These are phyloP conservation scores for Erythrophleum fordii DNA, from an alignment of 306 rosid genomes.

Conservation along the genomic window DNA sequence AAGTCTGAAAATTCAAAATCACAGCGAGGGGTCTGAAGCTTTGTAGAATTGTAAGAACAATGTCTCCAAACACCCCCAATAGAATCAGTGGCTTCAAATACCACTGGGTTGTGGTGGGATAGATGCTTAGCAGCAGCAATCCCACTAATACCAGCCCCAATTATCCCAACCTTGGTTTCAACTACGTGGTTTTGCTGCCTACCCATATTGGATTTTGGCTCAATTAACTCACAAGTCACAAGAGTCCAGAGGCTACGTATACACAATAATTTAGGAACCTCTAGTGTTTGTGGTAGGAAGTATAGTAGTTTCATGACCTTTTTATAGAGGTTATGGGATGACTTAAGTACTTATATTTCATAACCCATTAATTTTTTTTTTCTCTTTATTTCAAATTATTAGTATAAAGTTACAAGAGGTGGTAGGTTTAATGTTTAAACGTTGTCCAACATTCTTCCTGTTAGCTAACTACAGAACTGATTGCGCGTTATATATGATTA, in stretches of 20 bases:
- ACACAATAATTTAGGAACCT: neutral
- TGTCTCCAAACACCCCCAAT: slow-evolving; percentile 84
- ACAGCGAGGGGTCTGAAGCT: slow-evolving; percentile 66
- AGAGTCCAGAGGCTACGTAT: neutral
- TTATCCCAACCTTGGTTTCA: slow-evolving; percentile 56
- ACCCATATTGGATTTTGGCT: slow-evolving; percentile 2
- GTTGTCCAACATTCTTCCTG: neutral
- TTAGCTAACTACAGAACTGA: neutral
- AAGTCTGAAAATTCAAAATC: slow-evolving; percentile 68
- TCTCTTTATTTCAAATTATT: neutral
- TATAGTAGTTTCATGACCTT: neutral
- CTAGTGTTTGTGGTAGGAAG: neutral
- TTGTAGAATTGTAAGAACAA: slow-evolving; percentile 57
- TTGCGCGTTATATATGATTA: neutral
- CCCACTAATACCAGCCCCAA: slow-evolving; percentile 78
- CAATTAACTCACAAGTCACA: neutral
- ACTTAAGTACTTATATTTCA: neutral
- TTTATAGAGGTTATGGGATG: neutral
- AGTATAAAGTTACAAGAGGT: too few relatives aligned
- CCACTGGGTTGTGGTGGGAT: slow-evolving; percentile 46
- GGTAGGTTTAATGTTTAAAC: neutral
- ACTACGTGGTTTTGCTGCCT: slow-evolving; percentile 18
- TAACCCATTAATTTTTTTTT: neutral
- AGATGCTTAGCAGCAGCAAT: slow-evolving; percentile 74
- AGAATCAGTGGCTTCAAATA: slow-evolving; percentile 60